Evolutionary conservation across 176 grass and related monocot species (phyloP), one percentile per base, ranked within the genome.

Genomic region (Luzula sylvatica): DNA sequence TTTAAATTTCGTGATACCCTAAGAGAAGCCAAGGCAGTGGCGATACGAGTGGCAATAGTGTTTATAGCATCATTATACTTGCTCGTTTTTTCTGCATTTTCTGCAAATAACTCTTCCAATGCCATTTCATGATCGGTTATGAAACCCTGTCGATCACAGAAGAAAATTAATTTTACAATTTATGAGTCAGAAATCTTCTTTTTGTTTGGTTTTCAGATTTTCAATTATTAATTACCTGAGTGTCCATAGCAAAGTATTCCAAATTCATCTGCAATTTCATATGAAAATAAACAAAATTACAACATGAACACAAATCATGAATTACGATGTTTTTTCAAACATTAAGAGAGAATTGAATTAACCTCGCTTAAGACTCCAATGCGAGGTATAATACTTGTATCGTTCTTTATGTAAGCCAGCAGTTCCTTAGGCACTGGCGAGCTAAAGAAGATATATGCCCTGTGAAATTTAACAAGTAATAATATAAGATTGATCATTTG

Each of bases 341-440:
- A n/a, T n/a, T n/a, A n/a, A n/a, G n/a, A n/a, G n/a, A n/a, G 30
- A 35, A 35, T 35, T 35, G 9, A 59, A 62, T 47, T 74, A 58
- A 82, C 92, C 85, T 96, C 92, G 69, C 84, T 89, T 42, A 96
- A 67, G 72, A 84, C 92, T 75, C 84, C 92, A 38, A 96, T 82
- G 22, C 92, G 92, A 25, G 92, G 85, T 89, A 86, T 67, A 50
- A 96, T 43, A 76, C 92, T 96, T 20, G 64, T 50, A 55, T 96
- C 92, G 42, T 89, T 96, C 57, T 96, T 96, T 76, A 96, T 79
- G 55, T 96, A 86, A 62, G 80, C 25, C 5, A 86, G 74, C 17
- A 96, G 68, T 18, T 96, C 92, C 46, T 86, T 96, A 67, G 92
- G 77, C 53, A 89, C 70, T 14, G 85, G 77, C 51, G 92, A 82